These are phyloP conservation scores for Amylostereum areolatum DNA, from an alignment of 1,284 basidiomycete genomes.

Conservation along the genomic window DNA sequence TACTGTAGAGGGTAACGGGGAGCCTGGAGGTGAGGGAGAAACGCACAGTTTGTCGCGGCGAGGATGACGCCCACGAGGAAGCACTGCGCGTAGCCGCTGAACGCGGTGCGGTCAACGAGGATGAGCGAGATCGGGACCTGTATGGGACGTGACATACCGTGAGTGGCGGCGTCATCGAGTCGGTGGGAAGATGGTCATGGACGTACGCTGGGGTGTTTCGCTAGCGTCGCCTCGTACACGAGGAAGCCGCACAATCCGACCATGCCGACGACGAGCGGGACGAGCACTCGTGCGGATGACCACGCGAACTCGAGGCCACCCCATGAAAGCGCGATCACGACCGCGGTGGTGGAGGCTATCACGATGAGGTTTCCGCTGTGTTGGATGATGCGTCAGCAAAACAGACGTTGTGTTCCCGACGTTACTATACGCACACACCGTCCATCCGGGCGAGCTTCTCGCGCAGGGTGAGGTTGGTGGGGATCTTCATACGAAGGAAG, in stretches of 20 bases:
- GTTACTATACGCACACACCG: constrained; percentile 36
- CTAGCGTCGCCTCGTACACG: constrained; percentile 17
- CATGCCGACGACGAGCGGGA: constrained; percentile 29
- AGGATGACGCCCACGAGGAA: constrained; percentile 5
- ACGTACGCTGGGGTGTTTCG: constrained; percentile 20
- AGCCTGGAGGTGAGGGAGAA: constrained; percentile 7
- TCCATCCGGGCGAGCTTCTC: constrained; percentile 30
- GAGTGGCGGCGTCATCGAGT: background rate
- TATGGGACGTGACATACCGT: no score
- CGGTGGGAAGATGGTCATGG: background rate
- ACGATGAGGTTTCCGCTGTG: constrained; percentile 32
- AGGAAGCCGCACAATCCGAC: constrained; percentile 18
- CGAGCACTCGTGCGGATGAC: constrained; percentile 27
- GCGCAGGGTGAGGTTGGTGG: constrained; percentile 21
- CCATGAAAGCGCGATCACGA: constrained; percentile 32
- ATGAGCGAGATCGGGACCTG: constrained; percentile 25
- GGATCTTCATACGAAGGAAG: constrained; percentile 31
- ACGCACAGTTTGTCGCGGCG: constrained; percentile 2
- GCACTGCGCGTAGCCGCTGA: constrained; percentile 21
- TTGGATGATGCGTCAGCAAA: background rate
- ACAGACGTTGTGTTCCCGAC: no score
- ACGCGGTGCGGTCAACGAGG: constrained; percentile 20
- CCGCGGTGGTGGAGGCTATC: constrained; percentile 23
- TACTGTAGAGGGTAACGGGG: constrained; percentile 3
- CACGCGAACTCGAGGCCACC: constrained; percentile 31